Evolutionary conservation across 2,329 filamentous ascomycete species (phyloP).

Genomic region (Beauveria brongniartii): DNA sequence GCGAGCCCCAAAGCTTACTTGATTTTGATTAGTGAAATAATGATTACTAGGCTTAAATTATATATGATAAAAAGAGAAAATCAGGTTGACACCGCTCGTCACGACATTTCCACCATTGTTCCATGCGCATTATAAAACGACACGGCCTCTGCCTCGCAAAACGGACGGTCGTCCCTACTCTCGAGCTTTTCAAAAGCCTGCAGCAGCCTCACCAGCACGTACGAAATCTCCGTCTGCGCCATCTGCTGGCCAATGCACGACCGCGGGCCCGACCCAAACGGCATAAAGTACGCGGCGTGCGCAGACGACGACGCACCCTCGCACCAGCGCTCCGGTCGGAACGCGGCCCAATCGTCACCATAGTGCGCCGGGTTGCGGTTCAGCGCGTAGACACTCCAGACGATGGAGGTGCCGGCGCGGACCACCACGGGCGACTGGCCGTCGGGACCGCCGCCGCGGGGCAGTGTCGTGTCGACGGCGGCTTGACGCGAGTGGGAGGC

Average conservation of each 20-base stretch:
- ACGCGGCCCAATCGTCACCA: slow-evolving; percentile 8
- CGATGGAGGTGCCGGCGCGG: slow-evolving; percentile 35
- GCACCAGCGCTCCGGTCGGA: slow-evolving; percentile 6
- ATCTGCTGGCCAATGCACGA: slow-evolving; percentile 10
- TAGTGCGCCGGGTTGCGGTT: slow-evolving; percentile 7
- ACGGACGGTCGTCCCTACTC: neutral
- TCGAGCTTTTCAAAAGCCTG: neutral
- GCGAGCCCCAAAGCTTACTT: too few relatives aligned
- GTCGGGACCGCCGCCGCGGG: slow-evolving; percentile 42
- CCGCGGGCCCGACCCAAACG: slow-evolving; percentile 8
- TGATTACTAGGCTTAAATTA: too few relatives aligned
- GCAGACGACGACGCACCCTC: neutral
- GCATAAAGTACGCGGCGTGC: neutral
- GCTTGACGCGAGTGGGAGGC: slow-evolving; percentile 30
- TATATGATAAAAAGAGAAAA: too few relatives aligned
- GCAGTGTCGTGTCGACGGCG: slow-evolving; percentile 37
- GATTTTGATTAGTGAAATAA: too few relatives aligned
- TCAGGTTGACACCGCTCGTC: neutral
- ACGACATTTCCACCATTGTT: slow-evolving; percentile 2
- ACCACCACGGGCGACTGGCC: slow-evolving; percentile 41
- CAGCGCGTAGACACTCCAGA: slow-evolving; percentile 8
- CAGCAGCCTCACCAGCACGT: slow-evolving; percentile 5
- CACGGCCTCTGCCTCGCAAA: slow-evolving; percentile 6
- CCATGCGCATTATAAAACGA: slow-evolving; percentile 6
- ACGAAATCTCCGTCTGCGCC: slow-evolving; percentile 8